Percentiles rank a stretch among this genome's conserved stretches.
Evolutionary conservation across 352 stramenopile species (phyloP).

Genomic region (Phytophthora sojae): DNA sequence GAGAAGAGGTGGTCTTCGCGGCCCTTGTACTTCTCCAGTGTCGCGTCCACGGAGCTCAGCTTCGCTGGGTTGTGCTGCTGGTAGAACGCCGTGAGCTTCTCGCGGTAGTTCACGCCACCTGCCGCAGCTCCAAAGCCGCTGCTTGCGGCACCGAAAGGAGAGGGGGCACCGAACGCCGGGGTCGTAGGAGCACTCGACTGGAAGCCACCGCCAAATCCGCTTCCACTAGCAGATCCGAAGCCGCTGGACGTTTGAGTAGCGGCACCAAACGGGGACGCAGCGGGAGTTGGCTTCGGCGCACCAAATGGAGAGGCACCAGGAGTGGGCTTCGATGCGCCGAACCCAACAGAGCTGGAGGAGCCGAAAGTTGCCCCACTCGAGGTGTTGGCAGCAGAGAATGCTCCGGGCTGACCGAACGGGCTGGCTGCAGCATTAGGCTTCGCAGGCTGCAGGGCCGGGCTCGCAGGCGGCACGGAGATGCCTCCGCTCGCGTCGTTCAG

Average conservation of each 20-base stretch:
- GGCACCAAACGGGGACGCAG: slow-evolving; percentile 59
- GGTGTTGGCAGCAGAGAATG: slow-evolving; percentile 42
- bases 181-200: slow-evolving; percentile 31
- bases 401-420: slow-evolving; percentile 68
- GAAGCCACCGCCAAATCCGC: slow-evolving; percentile 39
- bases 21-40: slow-evolving; percentile 79
- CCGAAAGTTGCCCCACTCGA: slow-evolving; percentile 48
- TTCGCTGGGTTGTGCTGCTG: slow-evolving; percentile 80
- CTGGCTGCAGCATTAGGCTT: slow-evolving; percentile 53
- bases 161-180: slow-evolving; percentile 33
- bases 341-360: slow-evolving; percentile 47
- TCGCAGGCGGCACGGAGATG: slow-evolving; percentile 30
- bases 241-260: slow-evolving; percentile 28
- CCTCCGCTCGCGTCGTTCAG: slow-evolving; percentile 29
- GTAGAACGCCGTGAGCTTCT: slow-evolving; percentile 73
- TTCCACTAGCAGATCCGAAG: slow-evolving; percentile 37
- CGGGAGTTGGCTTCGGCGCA: slow-evolving; percentile 15
- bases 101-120: slow-evolving; percentile 53
- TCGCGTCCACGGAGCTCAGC: slow-evolving; percentile 70
- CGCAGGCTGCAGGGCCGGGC: slow-evolving; percentile 44
- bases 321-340: slow-evolving; percentile 41
- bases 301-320: slow-evolving; percentile 54
- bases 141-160: slow-evolving; percentile 41
- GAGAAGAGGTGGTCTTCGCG: slow-evolving; percentile 71
- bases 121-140: slow-evolving; percentile 44